phyloP scores from a whole-genome alignment of 2,329 filamentous ascomycete species.

The Penicillium sp. region DNA sequence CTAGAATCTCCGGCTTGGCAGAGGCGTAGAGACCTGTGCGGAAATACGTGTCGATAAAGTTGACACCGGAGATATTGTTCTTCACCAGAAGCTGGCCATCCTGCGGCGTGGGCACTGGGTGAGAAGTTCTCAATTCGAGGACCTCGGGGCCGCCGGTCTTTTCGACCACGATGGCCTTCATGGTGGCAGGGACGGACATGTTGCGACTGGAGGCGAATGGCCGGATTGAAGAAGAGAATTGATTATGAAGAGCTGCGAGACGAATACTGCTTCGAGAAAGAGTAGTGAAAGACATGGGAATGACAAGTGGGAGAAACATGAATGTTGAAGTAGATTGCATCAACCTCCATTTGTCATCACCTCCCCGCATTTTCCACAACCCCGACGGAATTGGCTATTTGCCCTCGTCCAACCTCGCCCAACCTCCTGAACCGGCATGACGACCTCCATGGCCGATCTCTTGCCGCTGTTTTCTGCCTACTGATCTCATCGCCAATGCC shows the following conservation, averaged over 20 bases:
- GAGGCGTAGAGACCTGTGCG: constrained; percentile 80
- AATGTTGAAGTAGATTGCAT: constrained; percentile 8
- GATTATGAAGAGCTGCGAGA: constrained; percentile 18
- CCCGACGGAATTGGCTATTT: too few species aligned
- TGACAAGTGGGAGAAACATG: background rate
- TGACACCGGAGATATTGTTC: constrained; percentile 80
- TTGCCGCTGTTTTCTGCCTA: too few species aligned
- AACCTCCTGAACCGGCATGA: too few species aligned
- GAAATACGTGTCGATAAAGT: constrained; percentile 93
- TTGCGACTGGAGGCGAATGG: constrained; percentile 38
- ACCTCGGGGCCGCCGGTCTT: constrained; percentile 75
- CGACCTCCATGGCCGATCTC: too few species aligned
- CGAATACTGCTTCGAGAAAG: constrained; percentile 18
- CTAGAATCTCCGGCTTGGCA: constrained; percentile 73
- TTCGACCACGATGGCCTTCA: constrained; percentile 74
- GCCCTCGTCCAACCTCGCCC: too few species aligned
- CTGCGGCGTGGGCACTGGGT: constrained; percentile 70
- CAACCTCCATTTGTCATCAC: constrained; percentile 20
- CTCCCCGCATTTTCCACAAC: constrained; percentile 20
- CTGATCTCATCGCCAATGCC: background rate
- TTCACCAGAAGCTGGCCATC: constrained; percentile 78
- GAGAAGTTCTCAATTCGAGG: constrained; percentile 69
- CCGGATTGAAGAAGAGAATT: constrained; percentile 11
- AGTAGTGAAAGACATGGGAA: constrained; percentile 20
- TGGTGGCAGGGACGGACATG: constrained; percentile 63